A percentile compares a stretch with the other conserved stretches of the same genome.
Conservation (phyloP, 2,329 filamentous ascomycete species). For the Meredithiella fracta region DNA sequence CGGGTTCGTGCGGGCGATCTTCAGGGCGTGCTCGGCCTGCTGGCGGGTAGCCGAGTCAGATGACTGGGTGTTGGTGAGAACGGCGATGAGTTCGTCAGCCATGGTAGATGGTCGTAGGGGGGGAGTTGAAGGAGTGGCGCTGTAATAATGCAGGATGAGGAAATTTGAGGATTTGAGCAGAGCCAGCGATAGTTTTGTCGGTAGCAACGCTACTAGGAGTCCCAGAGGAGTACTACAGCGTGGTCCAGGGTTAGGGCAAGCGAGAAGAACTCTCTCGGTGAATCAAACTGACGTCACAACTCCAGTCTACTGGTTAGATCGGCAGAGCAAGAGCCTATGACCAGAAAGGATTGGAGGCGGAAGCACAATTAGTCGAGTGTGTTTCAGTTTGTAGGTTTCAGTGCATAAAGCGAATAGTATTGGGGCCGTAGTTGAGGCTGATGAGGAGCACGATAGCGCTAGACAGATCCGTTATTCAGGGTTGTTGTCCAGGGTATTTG, state of each 20-base stretch:
- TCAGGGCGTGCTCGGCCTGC: constrained; percentile 70
- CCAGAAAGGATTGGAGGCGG: background rate
- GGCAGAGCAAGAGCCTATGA: background rate
- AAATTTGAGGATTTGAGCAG: background rate
- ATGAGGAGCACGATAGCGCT: no score
- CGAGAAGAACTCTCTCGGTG: background rate
- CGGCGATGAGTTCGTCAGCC: constrained; percentile 82
- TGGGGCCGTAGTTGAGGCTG: no score
- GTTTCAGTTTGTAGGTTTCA: background rate
- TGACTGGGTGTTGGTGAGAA: constrained; percentile 76
- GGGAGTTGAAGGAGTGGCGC: background rate
- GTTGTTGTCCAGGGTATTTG: no score
- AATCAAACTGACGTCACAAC: background rate
- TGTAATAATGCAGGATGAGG: background rate
- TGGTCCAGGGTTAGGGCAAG: no score
- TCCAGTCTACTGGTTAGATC: background rate
- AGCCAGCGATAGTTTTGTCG: background rate
- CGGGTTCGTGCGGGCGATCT: constrained; percentile 48
- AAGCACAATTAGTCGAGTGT: no score
- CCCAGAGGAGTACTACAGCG: background rate
- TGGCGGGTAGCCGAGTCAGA: constrained; percentile 60
- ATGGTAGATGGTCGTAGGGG: constrained; percentile 29
- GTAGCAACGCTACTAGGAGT: background rate
- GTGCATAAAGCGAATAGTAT: background rate
- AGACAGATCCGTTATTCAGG: no score